Conservation (phyloP, 345 rosid genomes). For the Geranium brycei region DNA sequence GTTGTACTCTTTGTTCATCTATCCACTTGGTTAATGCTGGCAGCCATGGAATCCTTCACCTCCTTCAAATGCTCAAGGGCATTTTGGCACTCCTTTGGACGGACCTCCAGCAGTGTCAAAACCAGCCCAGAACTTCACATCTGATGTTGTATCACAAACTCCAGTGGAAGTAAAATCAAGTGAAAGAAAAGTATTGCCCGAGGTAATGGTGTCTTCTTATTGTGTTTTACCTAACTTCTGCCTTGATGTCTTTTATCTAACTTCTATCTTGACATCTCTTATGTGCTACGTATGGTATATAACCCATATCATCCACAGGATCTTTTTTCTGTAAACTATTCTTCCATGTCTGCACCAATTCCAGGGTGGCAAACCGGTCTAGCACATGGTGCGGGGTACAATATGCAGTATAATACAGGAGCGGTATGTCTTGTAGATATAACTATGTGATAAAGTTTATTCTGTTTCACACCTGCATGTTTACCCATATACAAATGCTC, state of each 20-base stretch:
- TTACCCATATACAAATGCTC: background rate
- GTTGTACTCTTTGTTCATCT: slow-evolving; percentile 7
- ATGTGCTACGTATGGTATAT: background rate
- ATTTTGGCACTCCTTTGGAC: slow-evolving; percentile 30
- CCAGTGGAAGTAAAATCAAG: slow-evolving; percentile 31
- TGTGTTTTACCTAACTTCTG: too few species aligned
- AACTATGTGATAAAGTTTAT: slow-evolving; percentile 2
- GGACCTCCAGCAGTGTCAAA: slow-evolving; percentile 21
- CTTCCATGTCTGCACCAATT: slow-evolving; percentile 36
- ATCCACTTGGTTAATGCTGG: slow-evolving; percentile 14
- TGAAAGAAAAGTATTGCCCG: slow-evolving; percentile 69
- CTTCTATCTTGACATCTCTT: background rate
- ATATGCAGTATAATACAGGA: slow-evolving; percentile 49
- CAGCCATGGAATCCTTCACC: slow-evolving; percentile 44
- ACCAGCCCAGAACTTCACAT: slow-evolving; percentile 19
- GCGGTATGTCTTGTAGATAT: slow-evolving; percentile 25
- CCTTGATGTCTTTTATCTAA: too few species aligned
- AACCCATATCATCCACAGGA: slow-evolving; percentile 38
- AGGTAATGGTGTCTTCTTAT: slow-evolving; percentile 51
- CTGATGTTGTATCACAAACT: slow-evolving; percentile 24
- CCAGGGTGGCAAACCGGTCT: slow-evolving; percentile 75
- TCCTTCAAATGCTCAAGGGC: slow-evolving; percentile 32
- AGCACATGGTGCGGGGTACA: slow-evolving; percentile 45
- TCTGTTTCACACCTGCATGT: slow-evolving; percentile 1
- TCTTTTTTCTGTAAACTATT: slow-evolving; percentile 50